Evolutionary conservation across 345 rosid species (phyloP).

Genomic region (Citrus medica): DNA sequence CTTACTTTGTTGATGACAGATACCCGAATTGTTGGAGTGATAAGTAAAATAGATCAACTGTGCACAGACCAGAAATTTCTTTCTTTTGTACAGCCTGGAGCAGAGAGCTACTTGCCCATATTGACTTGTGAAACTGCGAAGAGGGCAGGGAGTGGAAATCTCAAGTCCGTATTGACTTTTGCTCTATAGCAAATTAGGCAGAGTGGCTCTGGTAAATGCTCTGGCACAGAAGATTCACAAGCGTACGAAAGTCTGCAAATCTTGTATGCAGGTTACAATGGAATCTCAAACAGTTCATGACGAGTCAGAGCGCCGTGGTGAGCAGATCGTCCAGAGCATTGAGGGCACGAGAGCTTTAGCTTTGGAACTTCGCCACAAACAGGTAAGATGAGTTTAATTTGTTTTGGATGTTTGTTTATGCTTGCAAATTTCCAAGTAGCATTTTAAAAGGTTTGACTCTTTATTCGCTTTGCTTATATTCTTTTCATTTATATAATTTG

Average conservation of each 20-base stretch:
- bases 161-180: constrained; percentile 64
- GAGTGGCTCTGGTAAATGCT: constrained; percentile 71
- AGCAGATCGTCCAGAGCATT: constrained; percentile 73
- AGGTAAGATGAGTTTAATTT: constrained; percentile 66
- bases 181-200: constrained; percentile 65
- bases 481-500: not conserved
- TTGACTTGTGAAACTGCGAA: constrained; percentile 50
- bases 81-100: constrained; percentile 68
- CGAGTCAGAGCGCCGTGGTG: constrained; percentile 79
- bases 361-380: constrained; percentile 53
- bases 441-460: too few species aligned
- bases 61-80: constrained; percentile 50
- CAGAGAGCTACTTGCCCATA: constrained; percentile 49
- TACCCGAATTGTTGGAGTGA: constrained; percentile 83
- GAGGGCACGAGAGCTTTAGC: constrained; percentile 93
- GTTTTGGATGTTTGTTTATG: not conserved
- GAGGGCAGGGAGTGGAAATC: constrained; percentile 74
- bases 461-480: not conserved
- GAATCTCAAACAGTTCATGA: constrained; percentile 84
- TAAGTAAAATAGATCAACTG: constrained; percentile 89
- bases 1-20: constrained; percentile 34
- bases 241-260: constrained; percentile 65
- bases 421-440: not conserved
- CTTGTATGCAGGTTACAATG: constrained; percentile 77
- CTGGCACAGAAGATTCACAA: constrained; percentile 68